These are phyloP conservation scores for Paratrimastix pyriformis DNA, from an alignment of 78 protist species.

Conservation along the genomic window DNA sequence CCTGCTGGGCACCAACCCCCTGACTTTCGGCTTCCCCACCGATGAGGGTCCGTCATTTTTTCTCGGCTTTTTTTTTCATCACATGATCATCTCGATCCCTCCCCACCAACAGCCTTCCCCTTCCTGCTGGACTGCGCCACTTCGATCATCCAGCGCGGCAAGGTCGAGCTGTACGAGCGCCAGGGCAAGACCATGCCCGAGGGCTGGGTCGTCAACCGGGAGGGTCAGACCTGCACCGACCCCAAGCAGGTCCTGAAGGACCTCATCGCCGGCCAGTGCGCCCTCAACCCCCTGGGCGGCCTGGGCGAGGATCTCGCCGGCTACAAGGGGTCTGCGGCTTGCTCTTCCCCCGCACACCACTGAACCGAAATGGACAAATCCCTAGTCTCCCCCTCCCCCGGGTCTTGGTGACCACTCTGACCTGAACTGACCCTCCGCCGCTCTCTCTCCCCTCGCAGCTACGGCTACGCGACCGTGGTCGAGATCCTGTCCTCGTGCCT, in stretches of 20 bases:
- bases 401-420: too few relatives aligned
- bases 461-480: conserved; percentile 28
- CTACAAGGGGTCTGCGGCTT: conserved; percentile 42
- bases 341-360: too few relatives aligned
- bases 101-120: neutral
- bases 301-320: conserved; percentile 22
- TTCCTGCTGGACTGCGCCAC: conserved; percentile 25
- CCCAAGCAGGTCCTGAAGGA: conserved; percentile 1
- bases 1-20: conserved; percentile 34
- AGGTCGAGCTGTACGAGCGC: conserved; percentile 12
- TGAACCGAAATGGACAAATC: too few relatives aligned
- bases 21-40: conserved; percentile 25
- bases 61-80: neutral
- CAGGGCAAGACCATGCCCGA: conserved; percentile 3
- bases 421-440: too few relatives aligned
- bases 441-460: too few relatives aligned
- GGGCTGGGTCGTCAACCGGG: conserved; percentile 22
- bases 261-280: neutral
- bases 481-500: conserved; percentile 21
- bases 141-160: conserved; percentile 26
- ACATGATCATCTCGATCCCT: neutral
- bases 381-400: too few relatives aligned
- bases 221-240: conserved; percentile 16
- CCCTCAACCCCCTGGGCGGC: conserved; percentile 25
- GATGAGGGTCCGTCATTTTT: conserved; percentile 18